Base-by-base conservation (phyloP, 2,329 filamentous ascomycete genomes). In the Thelonectria discophora region DNA sequence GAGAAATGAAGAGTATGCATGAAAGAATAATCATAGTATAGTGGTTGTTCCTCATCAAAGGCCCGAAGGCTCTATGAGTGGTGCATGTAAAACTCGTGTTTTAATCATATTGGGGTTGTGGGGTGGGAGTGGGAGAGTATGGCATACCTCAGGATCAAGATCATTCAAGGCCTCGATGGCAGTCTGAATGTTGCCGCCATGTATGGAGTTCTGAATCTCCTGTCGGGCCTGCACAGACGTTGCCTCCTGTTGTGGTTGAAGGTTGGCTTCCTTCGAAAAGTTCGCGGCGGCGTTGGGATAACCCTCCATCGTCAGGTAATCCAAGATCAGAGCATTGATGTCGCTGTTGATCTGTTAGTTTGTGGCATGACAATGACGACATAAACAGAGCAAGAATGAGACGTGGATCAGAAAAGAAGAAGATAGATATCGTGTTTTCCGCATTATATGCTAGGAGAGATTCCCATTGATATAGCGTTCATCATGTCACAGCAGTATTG, bases 401-500 rank as follows among this genome's bases (percentile, higher is more conserved):
- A 57, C 53, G 60, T 58, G 62, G 46, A 55, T 76, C 88, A 85
- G 85, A 81, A 88, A 88, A 91, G 90, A 88, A 89, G 88, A 91
- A 89, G 73, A 77, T 76, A 70, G 64, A 76, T 77, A 92, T 89
- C 84, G 81, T 84, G 79, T 88, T 93, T 88, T 99, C 95, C 90
- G 92, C 95, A 99, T 86, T 80, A 77, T 81, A 82, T 87, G 86
- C 92, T 98, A 92, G 91, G 95, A 99, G 96, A 99, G 95, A 99
- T 99, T 99, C 95, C 95, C 95, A 99, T 97, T 96, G 90, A 92
- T 89, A 89, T 85, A 81, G 81, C 85, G 83, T 92, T 96, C 94
- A 97, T 97, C 84, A 88, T 82, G 72, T 81, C 67, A 68, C 66
- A 50, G 12, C 24, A 27, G n/a, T 20, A 37, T 42, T 27, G 37